phyloP scores from a whole-genome alignment of 2,329 filamentous ascomycete species.

The Didymella glomerata region DNA sequence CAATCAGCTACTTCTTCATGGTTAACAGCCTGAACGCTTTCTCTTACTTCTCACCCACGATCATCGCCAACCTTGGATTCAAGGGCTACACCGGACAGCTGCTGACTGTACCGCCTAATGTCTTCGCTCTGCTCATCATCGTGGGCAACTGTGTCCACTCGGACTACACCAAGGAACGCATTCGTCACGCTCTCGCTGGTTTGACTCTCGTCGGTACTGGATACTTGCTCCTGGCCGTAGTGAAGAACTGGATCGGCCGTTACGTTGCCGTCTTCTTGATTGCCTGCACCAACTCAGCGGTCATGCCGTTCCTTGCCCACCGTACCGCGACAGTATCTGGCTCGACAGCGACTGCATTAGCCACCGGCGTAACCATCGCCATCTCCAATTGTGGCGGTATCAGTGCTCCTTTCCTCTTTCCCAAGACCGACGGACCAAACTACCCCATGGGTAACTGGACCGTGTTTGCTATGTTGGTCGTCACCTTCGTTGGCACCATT shows the following conservation, averaged over 20 bases:
- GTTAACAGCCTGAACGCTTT: constrained; percentile 55
- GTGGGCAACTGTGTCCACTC: constrained; percentile 32
- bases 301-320: constrained; percentile 34
- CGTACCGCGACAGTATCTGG: constrained; percentile 34
- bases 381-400: constrained; percentile 36
- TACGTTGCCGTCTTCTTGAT: constrained; percentile 35
- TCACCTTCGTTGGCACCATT: constrained; percentile 29
- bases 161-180: constrained; percentile 33
- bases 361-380: constrained; percentile 34
- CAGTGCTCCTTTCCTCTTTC: constrained; percentile 34
- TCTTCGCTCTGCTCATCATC: constrained; percentile 64
- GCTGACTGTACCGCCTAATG: constrained; percentile 73
- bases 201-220: constrained; percentile 28
- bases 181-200: constrained; percentile 31
- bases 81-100: constrained; percentile 68
- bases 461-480: constrained; percentile 31
- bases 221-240: constrained; percentile 30
- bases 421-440: constrained; percentile 27
- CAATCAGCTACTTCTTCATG: constrained; percentile 48
- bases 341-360: constrained; percentile 33
- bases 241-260: constrained; percentile 34
- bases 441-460: constrained; percentile 37
- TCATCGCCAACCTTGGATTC: constrained; percentile 66
- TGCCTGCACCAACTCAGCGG: constrained; percentile 33
- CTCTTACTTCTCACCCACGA: constrained; percentile 67